Conservation (phyloP, 2,329 filamentous ascomycete genomes). For the Epichloe baconii region DNA sequence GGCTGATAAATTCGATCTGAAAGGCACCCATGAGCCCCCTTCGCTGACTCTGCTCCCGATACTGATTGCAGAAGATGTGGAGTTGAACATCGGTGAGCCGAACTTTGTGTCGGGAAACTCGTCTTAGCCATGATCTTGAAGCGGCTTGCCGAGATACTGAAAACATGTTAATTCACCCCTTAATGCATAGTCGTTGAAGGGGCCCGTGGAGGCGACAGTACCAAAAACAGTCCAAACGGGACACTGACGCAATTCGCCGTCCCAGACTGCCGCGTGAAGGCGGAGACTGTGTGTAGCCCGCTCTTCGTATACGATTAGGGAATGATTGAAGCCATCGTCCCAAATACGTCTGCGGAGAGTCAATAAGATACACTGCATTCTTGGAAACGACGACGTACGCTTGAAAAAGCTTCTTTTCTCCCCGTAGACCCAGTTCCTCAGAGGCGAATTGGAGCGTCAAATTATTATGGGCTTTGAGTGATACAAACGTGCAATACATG, state of each 20-base stretch:
- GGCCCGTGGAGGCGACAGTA: slow-evolving; percentile 17
- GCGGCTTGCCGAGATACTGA: slow-evolving; percentile 39
- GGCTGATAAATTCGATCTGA: slow-evolving; percentile 35
- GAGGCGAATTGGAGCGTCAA: slow-evolving; percentile 30
- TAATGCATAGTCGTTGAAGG: too few relatives aligned
- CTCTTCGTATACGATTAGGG: slow-evolving; percentile 41
- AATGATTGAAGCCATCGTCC: slow-evolving; percentile 42
- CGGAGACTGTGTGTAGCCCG: slow-evolving; percentile 32
- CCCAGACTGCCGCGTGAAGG: slow-evolving; percentile 42
- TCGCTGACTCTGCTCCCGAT: slow-evolving; percentile 39
- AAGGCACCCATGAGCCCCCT: slow-evolving; percentile 34
- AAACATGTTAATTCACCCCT: background rate
- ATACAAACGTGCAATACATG: slow-evolving; percentile 44
- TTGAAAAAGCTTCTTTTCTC: slow-evolving; percentile 41
- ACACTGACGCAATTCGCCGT: slow-evolving; percentile 39
- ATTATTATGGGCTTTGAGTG: slow-evolving; percentile 38
- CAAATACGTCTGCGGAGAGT: slow-evolving; percentile 33
- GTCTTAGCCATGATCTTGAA: slow-evolving; percentile 36
- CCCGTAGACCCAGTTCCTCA: slow-evolving; percentile 32
- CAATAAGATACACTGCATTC: background rate
- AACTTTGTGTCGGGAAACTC: slow-evolving; percentile 30
- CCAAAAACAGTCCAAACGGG: slow-evolving; percentile 54
- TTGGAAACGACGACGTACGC: slow-evolving; percentile 28
- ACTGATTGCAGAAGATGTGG: slow-evolving; percentile 46
- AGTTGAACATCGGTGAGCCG: slow-evolving; percentile 41